phyloP scores from a whole-genome alignment of 805 yeast genomes.

The Scheffersomyces amazonensis region DNA sequence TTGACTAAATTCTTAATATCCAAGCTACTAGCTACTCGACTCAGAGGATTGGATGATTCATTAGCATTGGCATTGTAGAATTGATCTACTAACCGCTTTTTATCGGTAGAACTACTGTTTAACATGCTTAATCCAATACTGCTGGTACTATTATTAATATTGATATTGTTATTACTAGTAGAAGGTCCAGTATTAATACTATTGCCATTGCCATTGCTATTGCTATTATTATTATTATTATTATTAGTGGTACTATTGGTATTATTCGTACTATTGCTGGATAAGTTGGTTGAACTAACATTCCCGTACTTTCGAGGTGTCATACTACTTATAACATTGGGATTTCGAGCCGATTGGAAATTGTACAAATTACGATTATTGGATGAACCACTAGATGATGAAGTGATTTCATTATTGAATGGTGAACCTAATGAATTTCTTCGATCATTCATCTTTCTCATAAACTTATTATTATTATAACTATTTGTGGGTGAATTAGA shows the following conservation, averaged over 20 bases:
- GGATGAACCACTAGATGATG: background rate
- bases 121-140: background rate
- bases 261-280: too few species aligned
- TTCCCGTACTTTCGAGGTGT: background rate
- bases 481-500: background rate
- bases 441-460: background rate
- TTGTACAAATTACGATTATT: background rate
- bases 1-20: background rate
- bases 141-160: background rate
- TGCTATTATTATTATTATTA: too few species aligned
- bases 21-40: background rate
- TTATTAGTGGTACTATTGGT: too few species aligned
- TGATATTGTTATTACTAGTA: background rate
- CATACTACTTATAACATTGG: background rate
- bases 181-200: background rate
- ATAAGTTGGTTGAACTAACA: background rate
- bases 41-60: slow-evolving; percentile 11
- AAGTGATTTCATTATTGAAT: background rate
- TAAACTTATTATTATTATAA: background rate
- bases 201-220: background rate
- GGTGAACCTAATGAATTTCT: background rate
- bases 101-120: slow-evolving; percentile 11
- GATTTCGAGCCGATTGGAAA: background rate
- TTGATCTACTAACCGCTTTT: slow-evolving; percentile 39
- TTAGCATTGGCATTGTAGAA: slow-evolving; percentile 27